These are phyloP conservation scores for Torrubiellomyces zombiae DNA, from an alignment of 2,329 filamentous ascomycete genomes.

Conservation along the genomic window DNA sequence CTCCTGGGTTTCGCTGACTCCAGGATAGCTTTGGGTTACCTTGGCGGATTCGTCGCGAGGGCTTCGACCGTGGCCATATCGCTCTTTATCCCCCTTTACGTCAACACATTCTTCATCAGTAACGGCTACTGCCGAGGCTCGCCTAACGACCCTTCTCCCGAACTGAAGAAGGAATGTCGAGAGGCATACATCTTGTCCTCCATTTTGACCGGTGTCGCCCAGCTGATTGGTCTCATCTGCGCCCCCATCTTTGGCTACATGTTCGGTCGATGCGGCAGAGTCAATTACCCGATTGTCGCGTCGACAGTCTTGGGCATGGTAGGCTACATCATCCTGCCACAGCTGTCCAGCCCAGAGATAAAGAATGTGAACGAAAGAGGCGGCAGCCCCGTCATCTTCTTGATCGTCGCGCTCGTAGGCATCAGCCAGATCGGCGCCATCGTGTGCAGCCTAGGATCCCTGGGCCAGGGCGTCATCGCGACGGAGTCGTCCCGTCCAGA, in stretches of 20 bases:
- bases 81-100: constrained; percentile 81
- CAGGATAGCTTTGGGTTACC: constrained; percentile 71
- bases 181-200: constrained; percentile 78
- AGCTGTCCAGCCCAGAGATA: constrained; percentile 61
- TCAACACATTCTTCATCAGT: constrained; percentile 77
- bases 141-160: constrained; percentile 45
- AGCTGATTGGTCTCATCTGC: constrained; percentile 68
- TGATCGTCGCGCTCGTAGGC: constrained; percentile 66
- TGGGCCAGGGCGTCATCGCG: constrained; percentile 63
- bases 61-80: constrained; percentile 92
- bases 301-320: constrained; percentile 58
- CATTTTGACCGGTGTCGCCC: constrained; percentile 74
- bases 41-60: constrained; percentile 87
- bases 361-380: constrained; percentile 45
- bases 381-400: constrained; percentile 51
- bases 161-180: constrained; percentile 72
- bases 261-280: constrained; percentile 47
- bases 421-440: constrained; percentile 93
- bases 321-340: constrained; percentile 63
- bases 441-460: constrained; percentile 80
- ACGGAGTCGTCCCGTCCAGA: constrained; percentile 21
- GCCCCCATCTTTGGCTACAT: constrained; percentile 80
- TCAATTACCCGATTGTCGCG: constrained; percentile 59
- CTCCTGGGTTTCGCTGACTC: constrained; percentile 57
- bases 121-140: constrained; percentile 62